phyloP scores from a whole-genome alignment of 495 filamentous ascomycete genomes.

The Chaetomium tenue region DNA sequence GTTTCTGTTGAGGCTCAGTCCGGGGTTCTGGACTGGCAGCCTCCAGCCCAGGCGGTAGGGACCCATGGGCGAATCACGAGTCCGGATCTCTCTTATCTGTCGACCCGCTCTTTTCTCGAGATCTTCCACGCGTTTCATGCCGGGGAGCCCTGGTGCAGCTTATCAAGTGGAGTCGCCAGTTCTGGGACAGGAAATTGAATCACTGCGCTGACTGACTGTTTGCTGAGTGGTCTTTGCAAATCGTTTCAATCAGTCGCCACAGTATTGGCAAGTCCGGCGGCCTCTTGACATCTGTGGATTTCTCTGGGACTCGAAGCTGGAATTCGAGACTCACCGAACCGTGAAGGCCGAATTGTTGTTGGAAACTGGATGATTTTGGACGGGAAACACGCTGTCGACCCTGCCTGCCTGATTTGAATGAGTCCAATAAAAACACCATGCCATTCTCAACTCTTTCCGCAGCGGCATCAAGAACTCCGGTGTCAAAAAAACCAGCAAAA shows the following conservation, averaged over 20 bases:
- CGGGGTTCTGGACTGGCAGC: background rate
- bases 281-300: background rate
- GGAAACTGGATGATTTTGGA: too few species aligned
- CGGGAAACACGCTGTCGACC: too few species aligned
- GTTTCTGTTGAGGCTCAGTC: constrained; percentile 22
- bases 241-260: background rate
- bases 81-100: constrained; percentile 24
- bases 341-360: too few species aligned
- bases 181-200: constrained; percentile 12
- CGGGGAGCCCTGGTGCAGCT: background rate
- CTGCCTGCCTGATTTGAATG: too few species aligned
- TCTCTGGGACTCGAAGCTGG: background rate
- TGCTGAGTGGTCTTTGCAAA: constrained; percentile 1
- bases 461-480: too few species aligned
- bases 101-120: constrained; percentile 17
- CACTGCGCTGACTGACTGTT: constrained; percentile 18
- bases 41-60: constrained; percentile 11
- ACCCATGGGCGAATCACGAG: constrained; percentile 17
- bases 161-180: constrained; percentile 10
- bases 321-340: background rate
- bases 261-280: background rate
- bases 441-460: too few species aligned
- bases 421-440: too few species aligned
- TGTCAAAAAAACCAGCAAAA: too few species aligned
- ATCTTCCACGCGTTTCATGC: constrained; percentile 21